phyloP scores from a whole-genome alignment of 23 red algal species.

The Gracilaria caudata region DNA sequence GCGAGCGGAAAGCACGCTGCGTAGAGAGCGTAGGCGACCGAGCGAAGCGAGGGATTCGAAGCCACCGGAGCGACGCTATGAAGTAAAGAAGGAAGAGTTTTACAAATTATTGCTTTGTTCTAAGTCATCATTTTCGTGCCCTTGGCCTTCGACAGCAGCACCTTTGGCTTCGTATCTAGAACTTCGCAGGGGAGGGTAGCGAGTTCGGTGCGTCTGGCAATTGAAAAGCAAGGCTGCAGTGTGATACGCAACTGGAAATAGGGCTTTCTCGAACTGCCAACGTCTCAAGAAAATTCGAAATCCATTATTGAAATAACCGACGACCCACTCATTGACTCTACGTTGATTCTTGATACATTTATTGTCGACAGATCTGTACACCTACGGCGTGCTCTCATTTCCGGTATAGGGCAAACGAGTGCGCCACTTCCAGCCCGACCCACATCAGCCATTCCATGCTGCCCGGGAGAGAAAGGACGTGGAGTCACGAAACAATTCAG shows the following conservation, averaged over 20 bases:
- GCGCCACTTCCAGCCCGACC: constrained; percentile 17
- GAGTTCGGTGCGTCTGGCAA: not conserved
- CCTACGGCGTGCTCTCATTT: constrained; percentile 7
- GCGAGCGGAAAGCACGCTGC: no score
- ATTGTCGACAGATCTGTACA: not conserved
- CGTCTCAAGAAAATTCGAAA: constrained; percentile 49
- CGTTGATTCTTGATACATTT: constrained; percentile 30
- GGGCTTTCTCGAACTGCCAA: not conserved
- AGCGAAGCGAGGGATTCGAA: no score
- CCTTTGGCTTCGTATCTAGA: no score
- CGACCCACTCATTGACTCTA: constrained; percentile 37
- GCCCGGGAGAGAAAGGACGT: not conserved
- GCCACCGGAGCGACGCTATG: no score
- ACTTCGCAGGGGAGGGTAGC: not conserved
- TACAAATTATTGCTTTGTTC: no score
- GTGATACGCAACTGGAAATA: constrained; percentile 13
- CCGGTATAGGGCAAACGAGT: not conserved
- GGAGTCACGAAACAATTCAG: constrained; percentile 1
- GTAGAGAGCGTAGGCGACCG: no score
- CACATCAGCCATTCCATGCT: constrained; percentile 61
- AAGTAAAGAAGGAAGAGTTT: no score
- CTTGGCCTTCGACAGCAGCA: no score
- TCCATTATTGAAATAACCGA: constrained; percentile 27
- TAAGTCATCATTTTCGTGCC: no score
- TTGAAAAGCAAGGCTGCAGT: constrained; percentile 26